Percentiles rank a stretch among this genome's conserved stretches.
These are phyloP conservation scores for Salix koriyanagi DNA, from an alignment of 345 rosid species.

Conservation along the genomic window DNA sequence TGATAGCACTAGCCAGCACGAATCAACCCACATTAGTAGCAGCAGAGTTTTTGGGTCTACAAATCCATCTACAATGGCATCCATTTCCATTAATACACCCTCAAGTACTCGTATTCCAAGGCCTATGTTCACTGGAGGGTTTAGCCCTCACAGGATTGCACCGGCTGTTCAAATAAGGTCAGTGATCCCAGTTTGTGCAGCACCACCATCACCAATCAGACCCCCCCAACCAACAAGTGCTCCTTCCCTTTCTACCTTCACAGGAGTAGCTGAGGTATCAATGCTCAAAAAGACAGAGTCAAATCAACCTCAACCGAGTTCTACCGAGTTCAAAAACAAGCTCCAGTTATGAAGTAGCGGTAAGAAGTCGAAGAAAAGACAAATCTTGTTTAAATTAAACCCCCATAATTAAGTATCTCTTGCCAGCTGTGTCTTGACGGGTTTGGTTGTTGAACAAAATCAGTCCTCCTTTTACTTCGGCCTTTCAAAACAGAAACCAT, in stretches of 20 bases:
- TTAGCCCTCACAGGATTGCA: slow-evolving; percentile 34
- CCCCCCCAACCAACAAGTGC: slow-evolving; percentile 6
- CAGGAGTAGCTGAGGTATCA: slow-evolving; percentile 20
- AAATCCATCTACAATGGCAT: slow-evolving; percentile 20
- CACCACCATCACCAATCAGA: slow-evolving; percentile 39
- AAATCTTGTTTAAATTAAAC: slow-evolving; percentile 3
- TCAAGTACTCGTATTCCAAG: slow-evolving; percentile 14
- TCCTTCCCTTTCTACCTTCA: slow-evolving; percentile 10
- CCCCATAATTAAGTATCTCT: slow-evolving; percentile 8
- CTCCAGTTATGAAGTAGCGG: slow-evolving; percentile 22
- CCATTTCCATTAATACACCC: neutral
- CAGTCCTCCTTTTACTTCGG: slow-evolving; percentile 7
- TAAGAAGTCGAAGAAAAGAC: neutral
- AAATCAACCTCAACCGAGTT: slow-evolving; percentile 20
- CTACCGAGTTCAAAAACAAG: slow-evolving; percentile 32
- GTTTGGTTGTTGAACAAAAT: slow-evolving; percentile 13
- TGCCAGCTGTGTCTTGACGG: slow-evolving; percentile 6
- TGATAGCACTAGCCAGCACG: slow-evolving; percentile 2
- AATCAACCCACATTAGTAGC: slow-evolving; percentile 10
- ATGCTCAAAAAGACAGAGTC: slow-evolving; percentile 8
- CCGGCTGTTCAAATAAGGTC: slow-evolving; percentile 77
- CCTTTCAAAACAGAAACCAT: neutral
- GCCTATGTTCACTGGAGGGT: slow-evolving; percentile 30
- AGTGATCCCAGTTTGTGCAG: slow-evolving; percentile 72
- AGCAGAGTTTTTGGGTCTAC: slow-evolving; percentile 18